A percentile compares a stretch with the other conserved stretches of the same genome.
Conservation (phyloP, 441 rosid genomes). For the Bocquillonia castaneifolia region DNA sequence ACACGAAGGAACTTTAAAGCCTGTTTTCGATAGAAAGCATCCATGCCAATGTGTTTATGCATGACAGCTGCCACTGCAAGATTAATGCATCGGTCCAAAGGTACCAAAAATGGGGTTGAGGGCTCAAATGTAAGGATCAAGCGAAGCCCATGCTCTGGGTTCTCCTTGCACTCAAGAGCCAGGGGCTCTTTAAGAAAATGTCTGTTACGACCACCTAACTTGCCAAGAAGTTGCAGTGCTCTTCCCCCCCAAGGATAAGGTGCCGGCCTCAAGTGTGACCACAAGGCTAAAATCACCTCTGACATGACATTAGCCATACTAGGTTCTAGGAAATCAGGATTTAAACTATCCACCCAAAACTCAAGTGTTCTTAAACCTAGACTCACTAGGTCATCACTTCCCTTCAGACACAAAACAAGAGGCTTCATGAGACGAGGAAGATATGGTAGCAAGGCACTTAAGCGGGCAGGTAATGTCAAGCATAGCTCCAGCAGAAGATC, state of each 20-base stretch:
- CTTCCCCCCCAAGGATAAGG: constrained; percentile 96
- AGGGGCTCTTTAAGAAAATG: constrained; percentile 95
- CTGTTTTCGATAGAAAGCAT: constrained; percentile 79
- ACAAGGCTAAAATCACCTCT: constrained; percentile 90
- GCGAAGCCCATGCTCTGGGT: constrained; percentile 98
- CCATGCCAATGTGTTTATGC: constrained; percentile 50
- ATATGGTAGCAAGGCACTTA: constrained; percentile 90
- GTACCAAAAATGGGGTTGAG: constrained; percentile 91
- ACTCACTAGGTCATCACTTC: constrained; percentile 86
- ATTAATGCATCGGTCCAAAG: constrained; percentile 88
- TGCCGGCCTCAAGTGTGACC: constrained; percentile 92
- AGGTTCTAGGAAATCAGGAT: constrained; percentile 97
- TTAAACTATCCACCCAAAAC: constrained; percentile 98
- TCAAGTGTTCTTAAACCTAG: constrained; percentile 92
- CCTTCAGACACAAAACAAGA: constrained; percentile 85
- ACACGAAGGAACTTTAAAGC: constrained; percentile 83
- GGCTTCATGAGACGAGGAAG: constrained; percentile 95
- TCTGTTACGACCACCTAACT: constrained; percentile 96
- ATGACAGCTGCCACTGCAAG: constrained; percentile 89
- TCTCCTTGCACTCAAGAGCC: constrained; percentile 96
- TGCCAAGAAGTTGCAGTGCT: constrained; percentile 91
- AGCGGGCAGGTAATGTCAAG: constrained; percentile 92
- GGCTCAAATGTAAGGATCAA: constrained; percentile 96
- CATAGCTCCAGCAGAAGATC: constrained; percentile 91
- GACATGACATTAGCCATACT: constrained; percentile 98